Conservation (phyloP, 2,329 filamentous ascomycete species). For the Colletotrichum viniferum region DNA sequence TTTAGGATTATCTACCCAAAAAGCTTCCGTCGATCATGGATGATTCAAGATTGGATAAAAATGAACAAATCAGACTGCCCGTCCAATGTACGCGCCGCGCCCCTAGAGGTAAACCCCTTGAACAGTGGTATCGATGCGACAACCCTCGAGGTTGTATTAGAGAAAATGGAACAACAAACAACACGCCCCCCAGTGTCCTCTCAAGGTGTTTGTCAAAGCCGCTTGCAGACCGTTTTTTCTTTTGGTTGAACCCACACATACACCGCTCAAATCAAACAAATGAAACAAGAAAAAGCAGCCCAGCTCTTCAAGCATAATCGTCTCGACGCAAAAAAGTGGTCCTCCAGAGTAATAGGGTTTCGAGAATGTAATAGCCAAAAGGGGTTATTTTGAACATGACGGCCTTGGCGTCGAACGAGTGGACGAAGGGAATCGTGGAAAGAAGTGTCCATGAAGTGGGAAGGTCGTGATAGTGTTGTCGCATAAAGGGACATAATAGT, state of each 20-base stretch:
- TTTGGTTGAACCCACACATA: neutral
- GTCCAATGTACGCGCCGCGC: slow-evolving; percentile 1
- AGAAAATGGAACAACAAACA: neutral
- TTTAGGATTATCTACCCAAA: slow-evolving; percentile 14
- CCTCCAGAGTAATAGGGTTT: slow-evolving; percentile 1
- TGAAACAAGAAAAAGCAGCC: neutral
- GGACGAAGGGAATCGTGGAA: neutral
- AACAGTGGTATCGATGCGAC: slow-evolving; percentile 12
- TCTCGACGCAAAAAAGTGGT: slow-evolving; percentile 2
- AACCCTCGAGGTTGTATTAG: slow-evolving; percentile 2
- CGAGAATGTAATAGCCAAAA: neutral
- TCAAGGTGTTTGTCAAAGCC: neutral
- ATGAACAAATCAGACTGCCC: neutral
- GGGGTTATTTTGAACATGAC: neutral
- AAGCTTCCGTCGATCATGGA: neutral
- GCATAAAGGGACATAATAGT: neutral
- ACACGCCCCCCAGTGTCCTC: neutral
- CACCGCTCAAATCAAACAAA: neutral
- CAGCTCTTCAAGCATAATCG: slow-evolving; percentile 6
- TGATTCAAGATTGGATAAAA: neutral
- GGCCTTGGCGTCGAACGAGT: neutral
- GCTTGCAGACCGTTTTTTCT: neutral
- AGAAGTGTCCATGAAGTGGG: neutral
- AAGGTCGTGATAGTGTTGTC: neutral
- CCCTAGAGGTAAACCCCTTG: neutral